Evolutionary conservation across 129 eudicot genomes (phyloP).

Genomic region (Ambrosia trifida): DNA sequence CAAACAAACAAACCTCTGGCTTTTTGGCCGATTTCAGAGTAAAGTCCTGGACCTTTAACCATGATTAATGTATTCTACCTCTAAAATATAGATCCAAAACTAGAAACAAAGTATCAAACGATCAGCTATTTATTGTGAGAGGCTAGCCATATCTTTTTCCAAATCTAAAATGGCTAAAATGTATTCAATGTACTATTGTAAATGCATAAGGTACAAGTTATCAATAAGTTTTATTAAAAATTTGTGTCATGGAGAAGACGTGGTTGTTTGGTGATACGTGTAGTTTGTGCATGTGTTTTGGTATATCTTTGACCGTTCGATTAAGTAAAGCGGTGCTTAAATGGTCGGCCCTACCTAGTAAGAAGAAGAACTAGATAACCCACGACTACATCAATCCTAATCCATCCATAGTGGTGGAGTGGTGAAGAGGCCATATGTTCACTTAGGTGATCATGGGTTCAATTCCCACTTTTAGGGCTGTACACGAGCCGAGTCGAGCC

Average conservation of each 20-base stretch:
- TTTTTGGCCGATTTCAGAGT: constrained; percentile 71
- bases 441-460: too few relatives aligned
- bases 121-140: constrained; percentile 6
- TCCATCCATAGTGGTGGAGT: too few relatives aligned
- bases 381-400: too few relatives aligned
- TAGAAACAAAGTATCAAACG: constrained; percentile 17
- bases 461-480: too few relatives aligned
- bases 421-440: too few relatives aligned
- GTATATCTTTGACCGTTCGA: constrained; percentile 22
- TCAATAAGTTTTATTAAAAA: not conserved
- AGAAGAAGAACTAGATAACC: too few relatives aligned
- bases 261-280: constrained; percentile 23
- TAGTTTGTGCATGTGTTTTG: constrained; percentile 1
- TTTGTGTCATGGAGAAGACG: not conserved
- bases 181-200: not conserved
- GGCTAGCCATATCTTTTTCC: constrained; percentile 27
- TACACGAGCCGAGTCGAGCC: too few relatives aligned
- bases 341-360: too few relatives aligned
- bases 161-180: constrained; percentile 8
- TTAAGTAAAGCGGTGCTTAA: constrained; percentile 14
- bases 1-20: constrained; percentile 62
- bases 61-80: constrained; percentile 27
- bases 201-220: constrained; percentile 10
- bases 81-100: constrained; percentile 16
- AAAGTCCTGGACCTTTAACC: constrained; percentile 92